These are phyloP conservation scores for Xylariaceae sp. DNA, from an alignment of 2,329 filamentous ascomycete species.

Conservation along the genomic window DNA sequence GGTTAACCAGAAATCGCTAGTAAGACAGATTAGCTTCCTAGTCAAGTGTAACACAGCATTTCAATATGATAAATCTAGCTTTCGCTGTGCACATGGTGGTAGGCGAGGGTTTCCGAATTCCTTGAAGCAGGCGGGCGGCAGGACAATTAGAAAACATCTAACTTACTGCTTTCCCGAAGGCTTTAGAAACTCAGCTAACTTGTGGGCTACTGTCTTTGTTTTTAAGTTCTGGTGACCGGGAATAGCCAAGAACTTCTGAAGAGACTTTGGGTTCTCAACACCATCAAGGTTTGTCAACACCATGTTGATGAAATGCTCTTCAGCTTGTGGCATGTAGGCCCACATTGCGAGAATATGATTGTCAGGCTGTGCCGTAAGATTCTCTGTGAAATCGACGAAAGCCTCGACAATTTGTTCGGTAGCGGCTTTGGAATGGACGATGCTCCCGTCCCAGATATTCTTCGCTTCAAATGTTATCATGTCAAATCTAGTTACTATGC, in stretches of 20 bases:
- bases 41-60: background rate
- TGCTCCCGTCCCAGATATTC: constrained; percentile 13
- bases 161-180: constrained; percentile 21
- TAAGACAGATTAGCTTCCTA: constrained; percentile 1
- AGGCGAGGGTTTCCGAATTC: too few species aligned
- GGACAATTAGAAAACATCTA: background rate
- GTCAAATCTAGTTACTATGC: constrained; percentile 2
- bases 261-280: constrained; percentile 12
- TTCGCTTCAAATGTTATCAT: constrained; percentile 13
- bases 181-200: constrained; percentile 14
- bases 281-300: constrained; percentile 18
- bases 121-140: too few species aligned
- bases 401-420: constrained; percentile 2
- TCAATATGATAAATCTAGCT: too few species aligned
- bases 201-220: constrained; percentile 13
- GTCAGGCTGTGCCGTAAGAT: constrained; percentile 11
- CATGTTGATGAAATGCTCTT: constrained; percentile 17
- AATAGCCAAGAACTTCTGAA: constrained; percentile 18
- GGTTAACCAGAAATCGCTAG: constrained; percentile 23
- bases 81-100: too few species aligned
- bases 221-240: constrained; percentile 16
- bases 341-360: constrained; percentile 16
- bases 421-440: background rate
- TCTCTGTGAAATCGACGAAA: constrained; percentile 18
- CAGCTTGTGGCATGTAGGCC: constrained; percentile 3